Percentiles rank a stretch among this genome's conserved stretches.
These are phyloP conservation scores for Haematococcus sp. DNA, from an alignment of 139 green algal genomes.

Conservation along the genomic window DNA sequence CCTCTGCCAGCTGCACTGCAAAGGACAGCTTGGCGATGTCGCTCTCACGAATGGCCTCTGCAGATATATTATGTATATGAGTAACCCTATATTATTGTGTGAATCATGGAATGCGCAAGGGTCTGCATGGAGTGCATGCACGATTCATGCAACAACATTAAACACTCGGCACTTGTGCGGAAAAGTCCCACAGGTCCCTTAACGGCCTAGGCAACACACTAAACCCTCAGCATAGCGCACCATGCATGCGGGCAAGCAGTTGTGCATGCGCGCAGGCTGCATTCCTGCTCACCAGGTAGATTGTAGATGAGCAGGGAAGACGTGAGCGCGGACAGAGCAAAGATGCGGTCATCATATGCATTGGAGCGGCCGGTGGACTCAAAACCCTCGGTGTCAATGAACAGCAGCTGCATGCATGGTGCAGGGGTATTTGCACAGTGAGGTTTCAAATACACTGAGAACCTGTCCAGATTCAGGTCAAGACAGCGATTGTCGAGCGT, in stretches of 20 bases:
- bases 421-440: no score
- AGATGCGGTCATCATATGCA: constrained; percentile 93
- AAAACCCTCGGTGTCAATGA: constrained; percentile 94
- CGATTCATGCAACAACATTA: no score
- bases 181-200: no score
- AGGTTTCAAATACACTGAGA: no score
- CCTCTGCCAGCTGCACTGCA: constrained; percentile 82
- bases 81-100: neutral
- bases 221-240: neutral
- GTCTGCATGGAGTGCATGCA: no score
- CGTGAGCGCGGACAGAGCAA: constrained; percentile 83
- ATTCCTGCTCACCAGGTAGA: constrained; percentile 52
- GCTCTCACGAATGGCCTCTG: constrained; percentile 81
- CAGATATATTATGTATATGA: constrained; percentile 48
- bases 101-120: no score
- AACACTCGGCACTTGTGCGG: no score
- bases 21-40: constrained; percentile 92
- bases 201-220: neutral
- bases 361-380: constrained; percentile 85
- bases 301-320: constrained; percentile 82
- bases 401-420: constrained; percentile 64
- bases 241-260: neutral
- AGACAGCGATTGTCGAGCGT: no score
- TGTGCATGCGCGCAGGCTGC: constrained; percentile 7
- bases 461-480: no score